These are phyloP conservation scores for Boletus subcaerulescens DNA, from an alignment of 768 basidiomycete species.

Conservation along the genomic window DNA sequence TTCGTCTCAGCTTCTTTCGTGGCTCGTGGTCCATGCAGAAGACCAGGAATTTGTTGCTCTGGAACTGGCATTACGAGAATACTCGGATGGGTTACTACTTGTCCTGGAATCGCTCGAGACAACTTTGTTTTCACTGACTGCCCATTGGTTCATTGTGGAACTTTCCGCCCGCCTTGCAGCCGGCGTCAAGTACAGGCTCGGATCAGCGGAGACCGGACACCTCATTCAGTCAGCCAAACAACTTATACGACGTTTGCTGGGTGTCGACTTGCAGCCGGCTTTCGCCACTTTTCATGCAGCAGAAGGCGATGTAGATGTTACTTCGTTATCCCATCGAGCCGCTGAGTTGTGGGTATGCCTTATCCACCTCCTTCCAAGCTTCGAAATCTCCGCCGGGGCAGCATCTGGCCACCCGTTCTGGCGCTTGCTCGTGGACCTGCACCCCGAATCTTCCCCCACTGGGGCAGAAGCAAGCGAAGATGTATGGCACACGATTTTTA, in stretches of 20 bases:
- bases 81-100: slow-evolving; percentile 37
- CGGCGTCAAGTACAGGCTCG: slow-evolving; percentile 26
- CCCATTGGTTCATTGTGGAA: slow-evolving; percentile 68
- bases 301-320: slow-evolving; percentile 30
- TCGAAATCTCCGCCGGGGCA: slow-evolving; percentile 14
- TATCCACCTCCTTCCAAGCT: slow-evolving; percentile 49
- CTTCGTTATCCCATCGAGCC: slow-evolving; percentile 39
- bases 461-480: slow-evolving; percentile 55
- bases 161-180: slow-evolving; percentile 41
- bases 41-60: slow-evolving; percentile 34
- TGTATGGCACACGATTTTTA: slow-evolving; percentile 70
- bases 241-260: slow-evolving; percentile 52
- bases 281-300: slow-evolving; percentile 19
- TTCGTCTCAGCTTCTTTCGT: slow-evolving; percentile 46
- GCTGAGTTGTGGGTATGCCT: slow-evolving; percentile 76
- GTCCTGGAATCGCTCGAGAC: slow-evolving; percentile 38
- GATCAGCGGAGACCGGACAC: slow-evolving; percentile 23
- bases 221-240: slow-evolving; percentile 31
- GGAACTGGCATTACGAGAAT: slow-evolving; percentile 33
- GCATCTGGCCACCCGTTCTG: slow-evolving; percentile 41
- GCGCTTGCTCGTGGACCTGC: slow-evolving; percentile 37
- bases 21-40: slow-evolving; percentile 36
- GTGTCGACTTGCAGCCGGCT: slow-evolving; percentile 44
- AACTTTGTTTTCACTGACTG: slow-evolving; percentile 37
- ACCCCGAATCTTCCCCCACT: slow-evolving; percentile 32